Conservation (phyloP, 2,329 filamentous ascomycete species). For the Pseudocercospora fuligena region DNA sequence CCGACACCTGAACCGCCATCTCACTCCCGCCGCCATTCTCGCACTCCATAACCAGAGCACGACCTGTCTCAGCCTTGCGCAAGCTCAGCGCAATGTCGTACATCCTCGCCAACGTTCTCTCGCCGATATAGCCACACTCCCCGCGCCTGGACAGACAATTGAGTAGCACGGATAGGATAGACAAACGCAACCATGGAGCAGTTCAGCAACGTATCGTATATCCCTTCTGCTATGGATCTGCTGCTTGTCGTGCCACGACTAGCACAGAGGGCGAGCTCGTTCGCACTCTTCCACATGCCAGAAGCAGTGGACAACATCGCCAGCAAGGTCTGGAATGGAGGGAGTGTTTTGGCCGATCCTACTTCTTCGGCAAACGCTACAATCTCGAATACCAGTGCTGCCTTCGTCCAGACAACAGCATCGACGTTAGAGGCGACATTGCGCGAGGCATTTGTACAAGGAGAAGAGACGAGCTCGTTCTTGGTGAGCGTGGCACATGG, state of each 20-base stretch:
- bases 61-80: not conserved
- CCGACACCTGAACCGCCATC: not conserved
- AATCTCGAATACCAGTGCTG: constrained; percentile 44
- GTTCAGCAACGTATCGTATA: constrained; percentile 26
- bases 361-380: constrained; percentile 52
- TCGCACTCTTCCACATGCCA: constrained; percentile 58
- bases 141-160: not conserved
- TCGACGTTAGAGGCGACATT: constrained; percentile 38
- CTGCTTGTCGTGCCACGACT: constrained; percentile 72
- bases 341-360: constrained; percentile 64
- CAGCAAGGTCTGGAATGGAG: constrained; percentile 58
- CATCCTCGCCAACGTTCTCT: not conserved
- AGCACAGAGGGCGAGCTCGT: constrained; percentile 69
- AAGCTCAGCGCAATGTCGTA: not conserved
- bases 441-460: constrained; percentile 33
- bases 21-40: not conserved
- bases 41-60: not conserved
- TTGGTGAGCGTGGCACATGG: constrained; percentile 34
- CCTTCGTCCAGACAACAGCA: constrained; percentile 51
- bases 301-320: constrained; percentile 63
- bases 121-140: not conserved
- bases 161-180: not conserved
- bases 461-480: constrained; percentile 32
- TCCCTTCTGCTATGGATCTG: constrained; percentile 69
- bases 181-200: constrained; percentile 20